Conservation (phyloP, 805 yeast species). For the Suhomyces canberraensis region DNA sequence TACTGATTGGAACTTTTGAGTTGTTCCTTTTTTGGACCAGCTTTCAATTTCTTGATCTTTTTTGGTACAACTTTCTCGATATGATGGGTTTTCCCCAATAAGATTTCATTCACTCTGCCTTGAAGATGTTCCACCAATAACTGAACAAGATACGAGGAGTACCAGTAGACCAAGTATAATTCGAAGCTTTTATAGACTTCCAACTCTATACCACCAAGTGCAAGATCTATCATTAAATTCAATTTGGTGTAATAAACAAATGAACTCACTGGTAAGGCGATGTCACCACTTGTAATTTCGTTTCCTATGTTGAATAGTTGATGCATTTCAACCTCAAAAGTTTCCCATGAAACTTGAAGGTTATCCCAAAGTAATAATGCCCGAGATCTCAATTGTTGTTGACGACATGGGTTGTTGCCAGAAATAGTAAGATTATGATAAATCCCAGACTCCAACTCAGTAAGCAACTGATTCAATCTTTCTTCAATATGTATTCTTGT, state of each 20-base stretch:
- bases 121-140: conserved; percentile 41
- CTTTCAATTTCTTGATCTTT: conserved; percentile 45
- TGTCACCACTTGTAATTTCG: conserved; percentile 23
- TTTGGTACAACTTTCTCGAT: conserved; percentile 35
- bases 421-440: conserved; percentile 28
- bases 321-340: conserved; percentile 49
- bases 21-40: conserved; percentile 47
- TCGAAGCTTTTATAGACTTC: conserved; percentile 75
- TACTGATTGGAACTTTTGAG: conserved; percentile 24
- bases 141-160: conserved; percentile 48
- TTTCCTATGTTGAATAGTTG: conserved; percentile 38
- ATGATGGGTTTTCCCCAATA: conserved; percentile 33
- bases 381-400: conserved; percentile 66
- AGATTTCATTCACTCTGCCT: conserved; percentile 29
- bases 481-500: conserved; percentile 2
- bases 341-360: conserved; percentile 71
- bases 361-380: conserved; percentile 69
- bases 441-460: conserved; percentile 45
- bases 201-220: conserved; percentile 69
- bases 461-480: conserved; percentile 2
- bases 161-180: conserved; percentile 65
- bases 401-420: conserved; percentile 70
- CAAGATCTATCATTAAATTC: conserved; percentile 67
- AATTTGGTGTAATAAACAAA: conserved; percentile 69
- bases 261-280: conserved; percentile 65